phyloP scores from a whole-genome alignment of 352 stramenopile species.

The Phytophthora brassicae region DNA sequence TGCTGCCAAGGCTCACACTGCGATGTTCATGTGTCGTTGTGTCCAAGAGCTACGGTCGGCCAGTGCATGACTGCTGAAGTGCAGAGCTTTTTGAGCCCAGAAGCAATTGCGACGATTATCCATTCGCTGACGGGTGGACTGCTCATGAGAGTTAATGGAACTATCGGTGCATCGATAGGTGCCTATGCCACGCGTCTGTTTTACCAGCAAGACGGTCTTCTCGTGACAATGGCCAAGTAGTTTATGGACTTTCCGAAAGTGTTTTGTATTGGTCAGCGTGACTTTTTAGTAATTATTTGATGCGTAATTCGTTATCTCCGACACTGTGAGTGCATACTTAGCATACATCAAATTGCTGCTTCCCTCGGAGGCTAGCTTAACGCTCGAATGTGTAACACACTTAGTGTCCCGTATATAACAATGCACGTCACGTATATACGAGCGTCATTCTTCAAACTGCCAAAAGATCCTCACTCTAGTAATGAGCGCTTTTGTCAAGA shows the following conservation, averaged over 20 bases:
- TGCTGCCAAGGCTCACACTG: slow-evolving; percentile 74
- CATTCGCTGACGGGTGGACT: slow-evolving; percentile 68
- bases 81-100: slow-evolving; percentile 66
- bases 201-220: slow-evolving; percentile 73
- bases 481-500: slow-evolving; percentile 26
- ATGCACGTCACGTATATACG: too few species aligned
- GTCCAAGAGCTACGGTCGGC: slow-evolving; percentile 46
- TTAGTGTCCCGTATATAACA: too few species aligned
- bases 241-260: too few species aligned
- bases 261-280: too few species aligned
- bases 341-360: too few species aligned
- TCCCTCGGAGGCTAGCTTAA: too few species aligned
- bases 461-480: too few species aligned
- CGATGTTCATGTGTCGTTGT: slow-evolving; percentile 54
- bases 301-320: too few species aligned
- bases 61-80: slow-evolving; percentile 74
- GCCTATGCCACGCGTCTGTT: slow-evolving; percentile 62
- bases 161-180: slow-evolving; percentile 67
- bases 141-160: slow-evolving; percentile 83
- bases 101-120: slow-evolving; percentile 78
- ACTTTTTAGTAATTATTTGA: too few species aligned
- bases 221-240: slow-evolving; percentile 69
- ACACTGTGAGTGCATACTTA: too few species aligned
- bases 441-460: too few species aligned
- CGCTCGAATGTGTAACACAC: too few species aligned